Evolutionary conservation across 768 basidiomycete species (phyloP).

Genomic region (Pilatotrama ljubarskyi): DNA sequence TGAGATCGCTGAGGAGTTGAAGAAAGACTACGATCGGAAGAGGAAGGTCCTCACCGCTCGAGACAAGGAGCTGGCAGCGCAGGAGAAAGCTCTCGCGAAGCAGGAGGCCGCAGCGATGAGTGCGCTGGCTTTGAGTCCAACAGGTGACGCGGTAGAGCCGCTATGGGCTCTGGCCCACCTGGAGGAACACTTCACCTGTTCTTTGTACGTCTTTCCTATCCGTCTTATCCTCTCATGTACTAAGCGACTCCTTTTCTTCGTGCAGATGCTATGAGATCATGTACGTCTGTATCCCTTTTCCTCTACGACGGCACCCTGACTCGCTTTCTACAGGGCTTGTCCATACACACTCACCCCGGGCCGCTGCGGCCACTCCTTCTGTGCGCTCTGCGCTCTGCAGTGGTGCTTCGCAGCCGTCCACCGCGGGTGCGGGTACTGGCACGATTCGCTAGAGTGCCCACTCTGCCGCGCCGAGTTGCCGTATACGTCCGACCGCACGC

Average conservation of each 20-base stretch:
- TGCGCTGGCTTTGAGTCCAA: too few species aligned
- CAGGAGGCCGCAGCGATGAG: too few species aligned
- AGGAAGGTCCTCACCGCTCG: too few species aligned
- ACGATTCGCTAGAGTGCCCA: conserved; percentile 66
- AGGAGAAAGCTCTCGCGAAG: conserved; percentile 6
- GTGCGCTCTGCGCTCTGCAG: conserved; percentile 62
- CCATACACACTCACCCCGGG: conserved; percentile 57
- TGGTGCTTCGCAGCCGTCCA: conserved; percentile 73
- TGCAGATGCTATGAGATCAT: conserved; percentile 65
- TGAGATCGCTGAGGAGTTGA: not conserved
- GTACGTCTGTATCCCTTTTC: conserved; percentile 28
- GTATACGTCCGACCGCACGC: conserved; percentile 51
- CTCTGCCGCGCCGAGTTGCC: conserved; percentile 58
- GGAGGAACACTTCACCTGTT: conserved; percentile 65
- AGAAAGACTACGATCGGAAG: not conserved
- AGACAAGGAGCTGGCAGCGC: not conserved
- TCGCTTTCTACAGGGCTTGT: conserved; percentile 39
- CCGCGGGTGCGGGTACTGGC: conserved; percentile 64
- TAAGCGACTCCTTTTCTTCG: not conserved
- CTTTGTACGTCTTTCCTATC: conserved; percentile 47
- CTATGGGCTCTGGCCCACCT: conserved; percentile 47
- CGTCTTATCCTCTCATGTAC: not conserved
- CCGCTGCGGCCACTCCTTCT: conserved; percentile 69
- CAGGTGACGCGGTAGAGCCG: not conserved
- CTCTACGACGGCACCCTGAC: not conserved